A percentile compares a stretch with the other conserved stretches of the same genome.
Conservation (phyloP, 768 basidiomycete genomes). For the Phylloporus sp. region DNA sequence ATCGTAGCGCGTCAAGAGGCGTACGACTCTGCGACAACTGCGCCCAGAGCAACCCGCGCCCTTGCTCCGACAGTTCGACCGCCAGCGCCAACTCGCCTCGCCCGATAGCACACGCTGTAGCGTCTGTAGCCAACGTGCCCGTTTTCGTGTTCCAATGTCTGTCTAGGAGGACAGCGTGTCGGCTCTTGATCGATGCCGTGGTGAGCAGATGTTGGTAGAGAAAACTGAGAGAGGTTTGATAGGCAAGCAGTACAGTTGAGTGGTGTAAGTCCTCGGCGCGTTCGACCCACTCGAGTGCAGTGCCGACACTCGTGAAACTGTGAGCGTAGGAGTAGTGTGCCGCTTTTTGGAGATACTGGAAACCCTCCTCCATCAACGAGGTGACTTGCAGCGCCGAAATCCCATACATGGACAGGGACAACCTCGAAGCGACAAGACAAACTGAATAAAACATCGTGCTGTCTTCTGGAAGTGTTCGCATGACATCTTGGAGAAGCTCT, state of each 20-base stretch:
- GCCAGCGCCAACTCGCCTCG: constrained; percentile 17
- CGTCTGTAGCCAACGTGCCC: constrained; percentile 18
- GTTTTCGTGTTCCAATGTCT: constrained; percentile 1
- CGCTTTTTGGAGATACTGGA: constrained; percentile 13
- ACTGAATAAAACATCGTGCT: not conserved
- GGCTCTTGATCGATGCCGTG: constrained; percentile 15
- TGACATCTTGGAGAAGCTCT: not conserved
- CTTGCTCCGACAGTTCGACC: constrained; percentile 35
- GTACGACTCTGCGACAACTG: constrained; percentile 25
- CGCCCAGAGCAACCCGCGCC: constrained; percentile 29
- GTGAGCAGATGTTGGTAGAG: constrained; percentile 19
- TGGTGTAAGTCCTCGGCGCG: constrained; percentile 9
- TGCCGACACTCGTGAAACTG: constrained; percentile 6
- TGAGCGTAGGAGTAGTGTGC: constrained; percentile 1
- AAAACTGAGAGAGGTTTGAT: constrained; percentile 13
- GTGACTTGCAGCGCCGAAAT: not conserved
- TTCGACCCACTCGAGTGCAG: constrained; percentile 14
- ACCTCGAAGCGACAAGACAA: not conserved
- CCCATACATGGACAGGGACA: not conserved
- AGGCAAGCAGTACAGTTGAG: constrained; percentile 20
- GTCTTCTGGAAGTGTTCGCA: constrained; percentile 7
- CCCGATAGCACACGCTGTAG: constrained; percentile 25
- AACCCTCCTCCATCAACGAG: constrained; percentile 8
- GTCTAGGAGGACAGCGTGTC: constrained; percentile 10
- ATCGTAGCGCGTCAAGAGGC: constrained; percentile 23